Evolutionary conservation across 2,329 filamentous ascomycete species (phyloP).

Genomic region (Epichloe scottii): DNA sequence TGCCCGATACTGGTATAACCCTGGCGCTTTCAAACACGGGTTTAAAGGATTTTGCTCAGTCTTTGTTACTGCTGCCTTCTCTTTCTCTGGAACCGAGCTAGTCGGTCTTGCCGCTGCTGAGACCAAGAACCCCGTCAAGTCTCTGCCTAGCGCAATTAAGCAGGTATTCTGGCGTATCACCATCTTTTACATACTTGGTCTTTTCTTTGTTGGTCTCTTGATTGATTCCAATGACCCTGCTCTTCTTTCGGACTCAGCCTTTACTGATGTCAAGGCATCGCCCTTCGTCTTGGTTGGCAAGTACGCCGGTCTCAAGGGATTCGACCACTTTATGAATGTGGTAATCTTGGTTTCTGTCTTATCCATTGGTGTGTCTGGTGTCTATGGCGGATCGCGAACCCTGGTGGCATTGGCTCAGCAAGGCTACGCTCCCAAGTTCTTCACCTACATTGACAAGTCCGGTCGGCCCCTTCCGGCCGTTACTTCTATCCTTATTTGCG

Average conservation of each 20-base stretch:
- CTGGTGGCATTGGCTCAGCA: slow-evolving; percentile 46
- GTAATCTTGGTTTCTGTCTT: slow-evolving; percentile 46
- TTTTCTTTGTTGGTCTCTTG: slow-evolving; percentile 39
- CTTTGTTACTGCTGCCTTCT: slow-evolving; percentile 61
- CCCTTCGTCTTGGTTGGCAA: slow-evolving; percentile 47
- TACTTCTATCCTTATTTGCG: slow-evolving; percentile 33
- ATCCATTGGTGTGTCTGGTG: slow-evolving; percentile 45
- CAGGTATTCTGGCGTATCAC: slow-evolving; percentile 55
- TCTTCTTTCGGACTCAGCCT: slow-evolving; percentile 33
- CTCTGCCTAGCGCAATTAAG: slow-evolving; percentile 71
- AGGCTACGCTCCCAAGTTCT: slow-evolving; percentile 43
- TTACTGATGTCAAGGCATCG: slow-evolving; percentile 27
- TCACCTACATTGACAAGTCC: slow-evolving; percentile 44
- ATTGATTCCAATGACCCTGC: slow-evolving; percentile 31
- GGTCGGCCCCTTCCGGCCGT: slow-evolving; percentile 43
- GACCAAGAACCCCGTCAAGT: slow-evolving; percentile 54
- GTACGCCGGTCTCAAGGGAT: slow-evolving; percentile 37
- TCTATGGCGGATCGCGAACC: slow-evolving; percentile 48
- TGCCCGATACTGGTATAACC: slow-evolving; percentile 35
- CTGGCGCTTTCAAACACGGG: slow-evolving; percentile 53
- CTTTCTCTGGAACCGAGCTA: slow-evolving; percentile 61
- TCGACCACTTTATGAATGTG: slow-evolving; percentile 47
- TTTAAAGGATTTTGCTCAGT: slow-evolving; percentile 64
- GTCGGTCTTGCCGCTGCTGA: slow-evolving; percentile 36
- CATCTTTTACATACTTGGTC: slow-evolving; percentile 40